phyloP scores from a whole-genome alignment of 257 asterid species.

The Hygrophila difformis region DNA sequence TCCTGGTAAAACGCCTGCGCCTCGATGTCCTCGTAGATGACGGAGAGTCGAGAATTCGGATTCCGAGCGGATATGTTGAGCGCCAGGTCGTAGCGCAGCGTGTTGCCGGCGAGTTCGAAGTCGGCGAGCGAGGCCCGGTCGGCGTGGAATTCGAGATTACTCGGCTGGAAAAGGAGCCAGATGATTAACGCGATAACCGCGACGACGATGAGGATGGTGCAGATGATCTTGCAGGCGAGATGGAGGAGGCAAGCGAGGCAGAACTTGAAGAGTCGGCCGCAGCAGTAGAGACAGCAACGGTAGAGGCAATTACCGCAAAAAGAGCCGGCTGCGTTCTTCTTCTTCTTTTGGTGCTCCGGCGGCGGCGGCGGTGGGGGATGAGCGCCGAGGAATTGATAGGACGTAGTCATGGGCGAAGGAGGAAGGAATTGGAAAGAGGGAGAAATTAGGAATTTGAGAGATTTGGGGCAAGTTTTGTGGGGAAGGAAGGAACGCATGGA shows the following conservation, averaged over 20 bases:
- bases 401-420: too few species aligned
- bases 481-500: too few species aligned
- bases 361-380: too few species aligned
- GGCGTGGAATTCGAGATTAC: constrained; percentile 29
- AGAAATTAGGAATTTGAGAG: too few species aligned
- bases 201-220: constrained; percentile 21
- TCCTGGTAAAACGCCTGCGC: constrained; percentile 36
- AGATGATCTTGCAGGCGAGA: constrained; percentile 41
- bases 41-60: constrained; percentile 47
- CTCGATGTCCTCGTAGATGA: constrained; percentile 43
- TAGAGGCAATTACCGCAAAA: too few species aligned
- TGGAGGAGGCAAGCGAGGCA: constrained; percentile 28
- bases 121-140: constrained; percentile 29
- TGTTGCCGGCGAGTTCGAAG: constrained; percentile 25
- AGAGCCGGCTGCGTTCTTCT: too few species aligned
- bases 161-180: constrained; percentile 48
- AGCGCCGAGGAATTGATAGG: too few species aligned
- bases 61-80: constrained; percentile 35
- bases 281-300: constrained; percentile 29
- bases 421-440: too few species aligned
- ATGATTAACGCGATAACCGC: constrained; percentile 17
- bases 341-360: too few species aligned
- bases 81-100: constrained; percentile 32
- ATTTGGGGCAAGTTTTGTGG: too few species aligned
- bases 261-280: constrained; percentile 44